phyloP scores from a whole-genome alignment of 1,284 basidiomycete species.

The Schizophyllum amplum region DNA sequence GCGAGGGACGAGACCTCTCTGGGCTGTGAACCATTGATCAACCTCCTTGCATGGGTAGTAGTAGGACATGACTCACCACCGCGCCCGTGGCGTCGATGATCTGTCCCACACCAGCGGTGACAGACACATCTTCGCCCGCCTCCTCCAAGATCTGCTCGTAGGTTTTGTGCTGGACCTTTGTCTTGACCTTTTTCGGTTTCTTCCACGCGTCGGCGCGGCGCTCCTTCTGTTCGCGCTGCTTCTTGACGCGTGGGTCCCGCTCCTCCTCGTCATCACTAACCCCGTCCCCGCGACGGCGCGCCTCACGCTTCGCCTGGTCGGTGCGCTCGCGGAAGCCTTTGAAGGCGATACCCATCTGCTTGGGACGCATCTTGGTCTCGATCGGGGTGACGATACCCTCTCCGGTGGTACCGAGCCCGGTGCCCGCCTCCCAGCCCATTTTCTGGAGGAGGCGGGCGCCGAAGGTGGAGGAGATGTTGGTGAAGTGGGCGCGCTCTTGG shows the following conservation, averaged over 20 bases:
- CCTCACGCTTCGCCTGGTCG: constrained; percentile 81
- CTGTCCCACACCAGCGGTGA: constrained; percentile 58
- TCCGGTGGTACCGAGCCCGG: constrained; percentile 72
- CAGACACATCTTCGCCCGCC: constrained; percentile 50
- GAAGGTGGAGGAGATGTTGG: constrained; percentile 65
- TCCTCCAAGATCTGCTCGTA: constrained; percentile 92
- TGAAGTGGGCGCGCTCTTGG: constrained; percentile 71
- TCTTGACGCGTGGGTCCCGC: constrained; percentile 34
- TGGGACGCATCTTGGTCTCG: constrained; percentile 76
- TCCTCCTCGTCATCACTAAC: constrained; percentile 73
- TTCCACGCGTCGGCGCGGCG: constrained; percentile 71
- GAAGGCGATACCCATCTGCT: constrained; percentile 80
- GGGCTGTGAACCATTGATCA: constrained; percentile 37
- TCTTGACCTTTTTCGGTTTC: constrained; percentile 77
- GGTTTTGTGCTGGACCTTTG: constrained; percentile 84
- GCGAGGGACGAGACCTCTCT: constrained; percentile 79
- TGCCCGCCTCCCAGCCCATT: constrained; percentile 88
- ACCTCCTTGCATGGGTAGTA: constrained; percentile 4
- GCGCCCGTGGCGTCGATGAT: constrained; percentile 94
- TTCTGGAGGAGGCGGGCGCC: constrained; percentile 88
- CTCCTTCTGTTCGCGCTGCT: constrained; percentile 45
- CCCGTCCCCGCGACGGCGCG: constrained; percentile 61
- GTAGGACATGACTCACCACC: constrained; percentile 53
- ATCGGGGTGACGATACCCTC: constrained; percentile 87
- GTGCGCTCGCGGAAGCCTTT: constrained; percentile 85